Evolutionary conservation across 2,329 filamentous ascomycete species (phyloP), one percentile per base, ranked within the genome.

Genomic region (Penicillium sp.): DNA sequence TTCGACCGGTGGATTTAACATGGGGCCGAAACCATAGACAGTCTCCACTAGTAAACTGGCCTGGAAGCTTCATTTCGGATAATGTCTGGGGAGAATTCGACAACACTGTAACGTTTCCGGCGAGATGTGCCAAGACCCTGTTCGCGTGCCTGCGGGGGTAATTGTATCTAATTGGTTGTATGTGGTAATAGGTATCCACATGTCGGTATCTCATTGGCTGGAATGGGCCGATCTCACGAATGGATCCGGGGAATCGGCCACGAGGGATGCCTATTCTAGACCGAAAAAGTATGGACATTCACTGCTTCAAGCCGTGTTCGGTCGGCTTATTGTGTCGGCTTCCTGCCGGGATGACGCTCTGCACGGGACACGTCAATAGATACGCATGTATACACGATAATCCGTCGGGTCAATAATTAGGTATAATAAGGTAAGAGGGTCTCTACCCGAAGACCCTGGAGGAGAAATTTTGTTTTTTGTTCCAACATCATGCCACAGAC

Each of bases 231-330:
- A 57, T 54, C 37, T 39, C 44, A 25, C 57, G 31, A 39, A 55
- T 43, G 62, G 61, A 63, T 63, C 58, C 54, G 60, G 62, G 62
- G 62, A 62, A 60, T 62, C 53, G 44, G 58, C 53, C 57, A 49
- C 49, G 53, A 55, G 55, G 29, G 8, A 46, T 44, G 54, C 42
- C 53, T 47, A 26, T 47, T 53, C 48, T 43, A 43, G 39, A 27
- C 55, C 54, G 21, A 51, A 62, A 9, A 26, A 39, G 58, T 35
- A 39, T 53, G 55, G 54, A 42, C 55, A 35, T 14, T 53, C 57
- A 53, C 45, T 46, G 49, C 39, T 42, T 31, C 19, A 43, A n/a
- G 33, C 55, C 61, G 61, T 39, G 50, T 62, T 58, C 61, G 62
- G 60, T 49, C 14, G 56, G 27, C 16, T 42, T 37, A 53, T 45